A percentile compares a stretch with the other conserved stretches of the same genome.
Evolutionary conservation across 73 alveolate species (phyloP).

Genomic region (Urostyla sp.): DNA sequence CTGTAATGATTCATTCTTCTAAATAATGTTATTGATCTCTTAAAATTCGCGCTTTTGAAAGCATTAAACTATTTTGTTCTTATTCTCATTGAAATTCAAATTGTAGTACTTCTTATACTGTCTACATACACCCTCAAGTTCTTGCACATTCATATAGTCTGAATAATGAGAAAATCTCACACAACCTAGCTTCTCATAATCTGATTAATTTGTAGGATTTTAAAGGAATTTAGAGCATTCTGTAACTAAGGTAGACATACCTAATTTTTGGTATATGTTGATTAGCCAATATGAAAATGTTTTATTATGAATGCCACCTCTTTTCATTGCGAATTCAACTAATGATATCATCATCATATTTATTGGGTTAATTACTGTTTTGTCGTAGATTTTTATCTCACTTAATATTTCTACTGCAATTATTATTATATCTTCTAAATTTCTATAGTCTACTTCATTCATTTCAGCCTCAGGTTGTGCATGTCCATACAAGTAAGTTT

Average conservation of each 20-base stretch:
- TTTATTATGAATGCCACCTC: constrained; percentile 42
- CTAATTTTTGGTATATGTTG: constrained; percentile 52
- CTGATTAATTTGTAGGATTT: constrained; percentile 26
- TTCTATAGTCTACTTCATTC: constrained; percentile 16
- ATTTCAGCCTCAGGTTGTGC: constrained; percentile 42
- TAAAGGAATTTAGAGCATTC: constrained; percentile 11
- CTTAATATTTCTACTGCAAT: constrained; percentile 47
- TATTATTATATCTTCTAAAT: constrained; percentile 53
- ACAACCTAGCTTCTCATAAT: constrained; percentile 56
- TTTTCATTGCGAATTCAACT: constrained; percentile 46
- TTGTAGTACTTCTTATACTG: constrained; percentile 53
- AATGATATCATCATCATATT: constrained; percentile 44
- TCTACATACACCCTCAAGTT: constrained; percentile 51
- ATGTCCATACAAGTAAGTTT: constrained; percentile 32
- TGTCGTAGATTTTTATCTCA: constrained; percentile 46
- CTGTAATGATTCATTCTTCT: constrained; percentile 55
- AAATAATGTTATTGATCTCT: constrained; percentile 31
- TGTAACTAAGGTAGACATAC: constrained; percentile 33
- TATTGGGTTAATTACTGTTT: constrained; percentile 57
- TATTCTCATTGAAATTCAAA: constrained; percentile 44
- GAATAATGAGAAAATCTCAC: constrained; percentile 51
- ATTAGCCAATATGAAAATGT: constrained; percentile 43
- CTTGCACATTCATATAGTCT: constrained; percentile 38
- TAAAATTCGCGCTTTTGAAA: constrained; percentile 50
- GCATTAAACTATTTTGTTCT: constrained; percentile 55